These are phyloP conservation scores for Ustanciosporium gigantosporum DNA, from an alignment of 1,284 basidiomycete genomes.

Conservation along the genomic window DNA sequence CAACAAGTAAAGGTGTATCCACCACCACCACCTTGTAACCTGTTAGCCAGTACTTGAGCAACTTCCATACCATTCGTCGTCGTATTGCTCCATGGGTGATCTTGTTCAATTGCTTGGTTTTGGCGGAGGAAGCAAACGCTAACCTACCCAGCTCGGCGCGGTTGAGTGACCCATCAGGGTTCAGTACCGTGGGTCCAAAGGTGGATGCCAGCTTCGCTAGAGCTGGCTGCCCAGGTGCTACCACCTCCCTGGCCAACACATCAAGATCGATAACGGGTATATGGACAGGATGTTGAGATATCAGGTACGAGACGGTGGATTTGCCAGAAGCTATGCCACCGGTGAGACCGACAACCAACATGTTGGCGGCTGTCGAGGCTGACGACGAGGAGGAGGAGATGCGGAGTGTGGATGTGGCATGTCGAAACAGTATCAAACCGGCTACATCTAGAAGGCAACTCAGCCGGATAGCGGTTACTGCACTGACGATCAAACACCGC, in stretches of 20 bases:
- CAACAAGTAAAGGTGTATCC: conserved; percentile 91
- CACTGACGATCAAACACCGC: too few species aligned
- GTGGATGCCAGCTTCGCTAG: conserved; percentile 71
- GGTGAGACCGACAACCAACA: conserved; percentile 82
- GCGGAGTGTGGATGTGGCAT: neutral
- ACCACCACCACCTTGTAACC: conserved; percentile 80
- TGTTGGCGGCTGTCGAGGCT: too few species aligned
- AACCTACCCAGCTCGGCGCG: conserved; percentile 81
- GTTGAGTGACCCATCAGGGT: conserved; percentile 75
- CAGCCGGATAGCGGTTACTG: too few species aligned
- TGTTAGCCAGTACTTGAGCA: conserved; percentile 74
- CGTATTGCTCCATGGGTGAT: conserved; percentile 90
- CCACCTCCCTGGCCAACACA: conserved; percentile 81
- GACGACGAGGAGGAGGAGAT: too few species aligned
- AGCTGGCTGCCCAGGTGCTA: conserved; percentile 79
- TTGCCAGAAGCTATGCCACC: conserved; percentile 90
- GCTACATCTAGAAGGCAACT: too few species aligned
- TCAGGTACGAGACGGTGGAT: conserved; percentile 80
- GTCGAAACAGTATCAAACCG: conserved; percentile 4
- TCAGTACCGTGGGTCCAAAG: conserved; percentile 75
- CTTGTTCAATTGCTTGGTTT: conserved; percentile 75
- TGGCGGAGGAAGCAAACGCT: conserved; percentile 71
- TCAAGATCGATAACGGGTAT: conserved; percentile 91
- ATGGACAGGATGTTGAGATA: conserved; percentile 66
- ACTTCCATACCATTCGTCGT: conserved; percentile 72